Evolutionary conservation across 2,329 filamentous ascomycete species (phyloP).

Genomic region (Ceratocystis albifundus): DNA sequence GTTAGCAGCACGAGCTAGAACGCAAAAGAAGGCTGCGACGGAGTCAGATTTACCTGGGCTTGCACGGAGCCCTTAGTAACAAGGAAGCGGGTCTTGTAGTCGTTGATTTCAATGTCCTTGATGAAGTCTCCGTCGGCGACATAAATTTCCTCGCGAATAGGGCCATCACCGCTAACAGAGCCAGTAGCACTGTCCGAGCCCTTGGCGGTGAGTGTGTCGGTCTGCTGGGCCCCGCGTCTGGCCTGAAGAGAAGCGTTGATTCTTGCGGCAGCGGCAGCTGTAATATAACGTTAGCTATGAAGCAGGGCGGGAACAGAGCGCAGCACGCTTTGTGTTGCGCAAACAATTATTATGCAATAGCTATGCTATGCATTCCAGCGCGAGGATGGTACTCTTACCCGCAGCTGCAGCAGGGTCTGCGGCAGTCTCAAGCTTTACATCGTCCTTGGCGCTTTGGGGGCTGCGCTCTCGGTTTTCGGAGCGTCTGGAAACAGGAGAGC

Average conservation of each 20-base stretch:
- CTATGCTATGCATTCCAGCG: no score
- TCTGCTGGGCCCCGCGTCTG: constrained; percentile 81
- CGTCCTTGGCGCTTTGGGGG: constrained; percentile 35
- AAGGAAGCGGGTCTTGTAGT: constrained; percentile 89
- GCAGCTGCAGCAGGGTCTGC: constrained; percentile 65
- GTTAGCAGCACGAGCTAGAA: not conserved
- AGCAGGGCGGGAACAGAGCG: not conserved
- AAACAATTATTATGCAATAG: no score
- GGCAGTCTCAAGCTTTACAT: constrained; percentile 24
- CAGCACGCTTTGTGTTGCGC: no score
- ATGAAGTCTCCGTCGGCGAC: constrained; percentile 95
- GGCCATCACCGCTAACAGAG: constrained; percentile 32
- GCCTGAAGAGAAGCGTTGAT: constrained; percentile 76
- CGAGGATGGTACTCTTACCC: constrained; percentile 39
- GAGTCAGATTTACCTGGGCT: constrained; percentile 74
- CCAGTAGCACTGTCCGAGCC: constrained; percentile 29
- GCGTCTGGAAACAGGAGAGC: constrained; percentile 60
- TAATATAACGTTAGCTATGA: constrained; percentile 15
- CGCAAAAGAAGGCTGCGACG: not conserved
- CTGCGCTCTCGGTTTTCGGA: constrained; percentile 68
- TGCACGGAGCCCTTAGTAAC: constrained; percentile 94
- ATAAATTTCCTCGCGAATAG: constrained; percentile 77
- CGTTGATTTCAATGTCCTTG: constrained; percentile 98
- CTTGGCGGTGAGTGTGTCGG: constrained; percentile 74
- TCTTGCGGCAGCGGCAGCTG: constrained; percentile 76